These are phyloP conservation scores for Nicotiana sylvestris DNA, from an alignment of 257 asterid species.

Conservation along the genomic window DNA sequence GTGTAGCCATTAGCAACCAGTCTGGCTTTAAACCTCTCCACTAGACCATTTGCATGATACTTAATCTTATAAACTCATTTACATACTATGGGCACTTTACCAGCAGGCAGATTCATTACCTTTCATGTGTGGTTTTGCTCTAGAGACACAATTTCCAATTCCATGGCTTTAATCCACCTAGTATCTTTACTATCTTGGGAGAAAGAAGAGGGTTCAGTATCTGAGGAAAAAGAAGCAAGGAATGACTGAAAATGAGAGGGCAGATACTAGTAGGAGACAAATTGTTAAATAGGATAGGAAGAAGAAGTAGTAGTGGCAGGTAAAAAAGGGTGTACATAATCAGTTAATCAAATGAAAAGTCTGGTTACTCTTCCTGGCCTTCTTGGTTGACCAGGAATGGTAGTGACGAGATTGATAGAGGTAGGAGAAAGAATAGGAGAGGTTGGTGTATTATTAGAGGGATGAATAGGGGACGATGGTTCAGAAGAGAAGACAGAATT, in stretches of 20 bases:
- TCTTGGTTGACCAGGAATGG: not conserved
- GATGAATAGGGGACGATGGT: too few relatives aligned
- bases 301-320: not conserved
- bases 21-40: too few relatives aligned
- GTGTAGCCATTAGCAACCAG: too few relatives aligned
- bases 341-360: not conserved
- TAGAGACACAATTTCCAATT: too few relatives aligned
- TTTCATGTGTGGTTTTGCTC: too few relatives aligned
- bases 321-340: not conserved
- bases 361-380: not conserved
- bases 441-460: too few relatives aligned
- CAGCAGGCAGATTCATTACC: too few relatives aligned
- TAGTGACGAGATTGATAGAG: accelerated
- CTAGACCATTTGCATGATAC: too few relatives aligned
- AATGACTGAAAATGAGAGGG: not conserved
- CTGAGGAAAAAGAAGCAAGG: not conserved
- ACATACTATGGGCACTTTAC: too few relatives aligned
- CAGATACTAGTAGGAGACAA: not conserved
- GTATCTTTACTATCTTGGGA: not conserved
- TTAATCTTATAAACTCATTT: too few relatives aligned
- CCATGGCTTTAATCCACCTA: not conserved
- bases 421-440: not conserved
- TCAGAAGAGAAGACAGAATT: too few relatives aligned
- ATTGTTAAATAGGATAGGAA: not conserved
- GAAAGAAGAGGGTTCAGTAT: not conserved